These are phyloP conservation scores for Vachellia pachyceras DNA, from an alignment of 306 rosid genomes.

Conservation along the genomic window DNA sequence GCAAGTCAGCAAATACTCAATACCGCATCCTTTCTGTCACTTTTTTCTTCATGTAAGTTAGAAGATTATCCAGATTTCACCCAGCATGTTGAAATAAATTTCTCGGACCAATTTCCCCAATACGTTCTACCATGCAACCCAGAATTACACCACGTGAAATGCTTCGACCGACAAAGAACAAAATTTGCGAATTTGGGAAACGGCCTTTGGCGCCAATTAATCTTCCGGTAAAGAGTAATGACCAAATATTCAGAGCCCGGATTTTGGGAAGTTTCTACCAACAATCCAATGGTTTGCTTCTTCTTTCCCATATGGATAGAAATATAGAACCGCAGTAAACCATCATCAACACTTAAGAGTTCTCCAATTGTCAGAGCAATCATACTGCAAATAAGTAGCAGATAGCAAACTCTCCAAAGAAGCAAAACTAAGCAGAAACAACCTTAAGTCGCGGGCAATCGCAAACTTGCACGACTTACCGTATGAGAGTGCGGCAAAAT, in stretches of 20 bases:
- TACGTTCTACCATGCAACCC: constrained; percentile 6
- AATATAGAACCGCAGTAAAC: too few species aligned
- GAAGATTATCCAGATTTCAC: constrained; percentile 1
- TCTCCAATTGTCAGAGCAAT: neutral
- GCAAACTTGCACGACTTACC: constrained; percentile 10
- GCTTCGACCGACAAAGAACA: neutral
- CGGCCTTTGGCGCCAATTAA: constrained; percentile 29
- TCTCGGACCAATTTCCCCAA: neutral
- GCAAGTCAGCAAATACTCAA: constrained; percentile 4
- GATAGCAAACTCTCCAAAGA: neutral
- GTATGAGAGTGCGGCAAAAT: neutral
- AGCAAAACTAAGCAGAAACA: neutral
- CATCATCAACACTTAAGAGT: neutral
- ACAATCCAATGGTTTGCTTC: neutral
- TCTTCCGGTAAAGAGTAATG: neutral
- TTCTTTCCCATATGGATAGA: neutral
- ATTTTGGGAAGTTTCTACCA: neutral
- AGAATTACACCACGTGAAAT: neutral
- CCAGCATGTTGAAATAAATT: neutral
- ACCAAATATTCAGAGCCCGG: neutral
- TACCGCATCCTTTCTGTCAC: neutral
- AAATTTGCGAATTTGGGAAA: neutral
- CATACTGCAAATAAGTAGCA: constrained; percentile 4
- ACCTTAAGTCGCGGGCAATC: neutral
- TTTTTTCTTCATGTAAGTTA: too few species aligned